Base-by-base conservation (phyloP, 352 stramenopile genomes). In the Pythium aquatile region DNA sequence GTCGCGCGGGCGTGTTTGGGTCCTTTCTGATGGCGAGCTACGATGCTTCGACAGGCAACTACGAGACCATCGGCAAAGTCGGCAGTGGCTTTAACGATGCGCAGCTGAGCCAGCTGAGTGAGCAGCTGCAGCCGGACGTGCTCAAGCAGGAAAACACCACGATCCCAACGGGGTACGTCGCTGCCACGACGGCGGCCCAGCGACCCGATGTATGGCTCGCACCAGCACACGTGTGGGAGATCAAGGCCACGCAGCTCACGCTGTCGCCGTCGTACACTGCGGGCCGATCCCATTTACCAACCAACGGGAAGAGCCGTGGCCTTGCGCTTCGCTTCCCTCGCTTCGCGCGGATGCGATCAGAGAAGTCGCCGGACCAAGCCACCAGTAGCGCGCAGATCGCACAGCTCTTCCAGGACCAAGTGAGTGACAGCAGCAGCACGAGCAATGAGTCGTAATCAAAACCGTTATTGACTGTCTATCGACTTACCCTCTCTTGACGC, bases 311-410 rank as follows among this genome's bases (percentile, higher is more conserved):
- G 32, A 69, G 46, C 52, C 90, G 91, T 62, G 97, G 97, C 9
- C 93, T 99, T 58, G 97, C 95, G 13, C 81, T 99, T 58, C 93
- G 98, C 10, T 99, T 99, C 75, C 98, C 98, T n/a, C 90, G 98
- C 5, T 99, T 99, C 70, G 66, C 99, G 55, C 90, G 97, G 1
- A 74, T 97, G 61, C 87, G 98, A 57, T 74, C 88, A 0, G 98
- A 99, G 79, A 99, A 99, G 73, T 83, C 85, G 16, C 87, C 93
- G 5, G 79, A 97, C 52, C 77, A 99, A 29, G 97, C 97, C 20
- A 99, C 98, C 0, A 94, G 85, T 5, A 94, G 90, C 53, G 86
- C 98, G 29, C 97, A 99, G 74, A 93, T 99, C 6, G 47, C 74
- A 1, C 71, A 85, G 65, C 65, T 91, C 16, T 93, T 88, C 46